Percentiles rank a stretch among this genome's conserved stretches.
These are phyloP conservation scores for Phragmites australis DNA, from an alignment of 176 grass and related monocot species.

Conservation along the genomic window DNA sequence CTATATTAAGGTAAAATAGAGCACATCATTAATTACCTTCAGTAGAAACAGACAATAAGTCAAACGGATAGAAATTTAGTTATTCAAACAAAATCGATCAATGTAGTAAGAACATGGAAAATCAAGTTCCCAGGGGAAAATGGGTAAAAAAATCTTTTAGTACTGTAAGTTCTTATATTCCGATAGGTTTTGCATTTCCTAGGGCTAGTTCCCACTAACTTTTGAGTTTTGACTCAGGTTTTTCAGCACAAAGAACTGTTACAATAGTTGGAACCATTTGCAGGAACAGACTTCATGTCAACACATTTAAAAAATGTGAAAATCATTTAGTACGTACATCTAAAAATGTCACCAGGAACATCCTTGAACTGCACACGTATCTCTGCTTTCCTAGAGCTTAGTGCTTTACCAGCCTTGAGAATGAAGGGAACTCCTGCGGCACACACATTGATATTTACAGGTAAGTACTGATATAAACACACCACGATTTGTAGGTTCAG, in stretches of 20 bases:
- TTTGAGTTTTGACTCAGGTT: no score
- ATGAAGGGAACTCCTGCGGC: conserved; percentile 90
- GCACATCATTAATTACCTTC: neutral
- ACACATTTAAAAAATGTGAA: neutral
- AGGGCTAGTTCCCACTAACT: neutral
- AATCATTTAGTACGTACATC: conserved; percentile 53
- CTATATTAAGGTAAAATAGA: conserved; percentile 45
- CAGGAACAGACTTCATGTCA: conserved; percentile 6
- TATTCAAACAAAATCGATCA: neutral
- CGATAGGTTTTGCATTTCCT: neutral
- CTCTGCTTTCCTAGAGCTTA: conserved; percentile 90
- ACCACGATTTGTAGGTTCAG: no score
- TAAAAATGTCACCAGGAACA: conserved; percentile 96
- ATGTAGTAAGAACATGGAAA: neutral
- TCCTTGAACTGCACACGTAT: conserved; percentile 99
- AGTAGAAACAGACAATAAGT: conserved; percentile 2
- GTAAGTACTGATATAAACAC: conserved; percentile 23
- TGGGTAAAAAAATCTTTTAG: neutral
- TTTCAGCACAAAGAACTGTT: no score
- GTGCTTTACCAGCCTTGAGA: conserved; percentile 94
- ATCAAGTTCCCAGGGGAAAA: neutral
- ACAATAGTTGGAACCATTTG: neutral
- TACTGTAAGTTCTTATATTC: no score
- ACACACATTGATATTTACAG: conserved; percentile 30
- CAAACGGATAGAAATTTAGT: neutral